Percentiles rank a stretch among this genome's conserved stretches.
Evolutionary conservation across 257 asterid genomes (phyloP).

Genomic region (Scutellaria galericulata): DNA sequence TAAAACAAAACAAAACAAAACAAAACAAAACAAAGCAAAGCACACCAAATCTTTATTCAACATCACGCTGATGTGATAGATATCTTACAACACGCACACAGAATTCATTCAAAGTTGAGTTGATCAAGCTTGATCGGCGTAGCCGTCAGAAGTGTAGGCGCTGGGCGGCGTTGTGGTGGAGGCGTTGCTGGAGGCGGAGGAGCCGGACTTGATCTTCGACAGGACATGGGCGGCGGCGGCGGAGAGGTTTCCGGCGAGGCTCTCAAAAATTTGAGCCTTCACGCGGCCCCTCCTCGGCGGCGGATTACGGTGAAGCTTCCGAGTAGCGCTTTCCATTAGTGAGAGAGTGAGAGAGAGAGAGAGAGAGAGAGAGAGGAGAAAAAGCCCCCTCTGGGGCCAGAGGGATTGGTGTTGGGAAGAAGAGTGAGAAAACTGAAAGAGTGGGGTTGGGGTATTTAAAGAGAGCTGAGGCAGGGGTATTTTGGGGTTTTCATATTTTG

Average conservation of each 20-base stretch:
- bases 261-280: conserved; percentile 60
- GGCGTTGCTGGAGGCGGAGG: background rate
- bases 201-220: conserved; percentile 26
- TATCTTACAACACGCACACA: background rate
- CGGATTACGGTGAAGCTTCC: background rate
- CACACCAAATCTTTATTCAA: background rate
- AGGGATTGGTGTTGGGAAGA: background rate
- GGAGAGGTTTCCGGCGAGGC: conserved; percentile 47
- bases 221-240: conserved; percentile 40
- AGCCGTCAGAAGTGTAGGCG: conserved; percentile 38
- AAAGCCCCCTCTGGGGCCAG: conserved; percentile 24
- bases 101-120: conserved; percentile 16
- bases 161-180: conserved; percentile 39
- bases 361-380: background rate
- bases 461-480: no score
- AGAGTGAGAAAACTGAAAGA: no score
- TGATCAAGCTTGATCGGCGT: conserved; percentile 33
- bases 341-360: background rate
- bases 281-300: conserved; percentile 60
- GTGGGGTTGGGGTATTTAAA: no score
- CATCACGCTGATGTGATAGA: background rate
- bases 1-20: background rate
- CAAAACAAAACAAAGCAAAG: background rate
- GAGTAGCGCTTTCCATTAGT: conserved; percentile 37
- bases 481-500: no score